phyloP scores from a whole-genome alignment of 1,139 yeast genomes.

The Candida smagusa region DNA sequence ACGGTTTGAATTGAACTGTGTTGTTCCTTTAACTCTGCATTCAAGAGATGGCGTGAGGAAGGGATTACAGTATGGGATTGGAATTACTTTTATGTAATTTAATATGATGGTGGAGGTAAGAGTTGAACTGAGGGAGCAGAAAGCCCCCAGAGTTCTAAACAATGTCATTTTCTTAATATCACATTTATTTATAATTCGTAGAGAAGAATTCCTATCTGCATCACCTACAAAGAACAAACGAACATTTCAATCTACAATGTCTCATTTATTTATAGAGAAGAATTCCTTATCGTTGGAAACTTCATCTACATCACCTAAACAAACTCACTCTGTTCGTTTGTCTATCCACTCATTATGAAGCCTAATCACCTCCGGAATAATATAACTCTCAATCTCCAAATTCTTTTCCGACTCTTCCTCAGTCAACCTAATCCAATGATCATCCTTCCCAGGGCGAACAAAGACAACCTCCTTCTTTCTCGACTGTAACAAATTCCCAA shows the following conservation, averaged over 20 bases:
- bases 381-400: slow-evolving; percentile 68
- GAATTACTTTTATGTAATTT: slow-evolving; percentile 56
- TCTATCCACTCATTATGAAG: slow-evolving; percentile 67
- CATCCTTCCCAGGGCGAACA: slow-evolving; percentile 52
- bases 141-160: too few species aligned
- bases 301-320: too few species aligned
- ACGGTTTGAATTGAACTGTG: slow-evolving; percentile 84
- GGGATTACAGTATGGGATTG: slow-evolving; percentile 93
- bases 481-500: slow-evolving; percentile 89
- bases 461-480: slow-evolving; percentile 86
- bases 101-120: background rate
- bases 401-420: slow-evolving; percentile 34
- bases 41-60: slow-evolving; percentile 67
- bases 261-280: too few species aligned
- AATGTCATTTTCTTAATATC: too few species aligned
- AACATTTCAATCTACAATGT: too few species aligned
- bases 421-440: slow-evolving; percentile 52
- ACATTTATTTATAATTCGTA: too few species aligned
- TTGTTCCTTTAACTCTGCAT: slow-evolving; percentile 68
- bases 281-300: too few species aligned
- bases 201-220: too few species aligned
- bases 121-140: background rate
- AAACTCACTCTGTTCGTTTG: too few species aligned
- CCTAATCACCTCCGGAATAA: slow-evolving; percentile 70
- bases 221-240: too few species aligned